Percentiles rank a stretch among this genome's conserved stretches.
Evolutionary conservation across 306 rosid genomes (phyloP).

Genomic region (Trichosanthes truncata): DNA sequence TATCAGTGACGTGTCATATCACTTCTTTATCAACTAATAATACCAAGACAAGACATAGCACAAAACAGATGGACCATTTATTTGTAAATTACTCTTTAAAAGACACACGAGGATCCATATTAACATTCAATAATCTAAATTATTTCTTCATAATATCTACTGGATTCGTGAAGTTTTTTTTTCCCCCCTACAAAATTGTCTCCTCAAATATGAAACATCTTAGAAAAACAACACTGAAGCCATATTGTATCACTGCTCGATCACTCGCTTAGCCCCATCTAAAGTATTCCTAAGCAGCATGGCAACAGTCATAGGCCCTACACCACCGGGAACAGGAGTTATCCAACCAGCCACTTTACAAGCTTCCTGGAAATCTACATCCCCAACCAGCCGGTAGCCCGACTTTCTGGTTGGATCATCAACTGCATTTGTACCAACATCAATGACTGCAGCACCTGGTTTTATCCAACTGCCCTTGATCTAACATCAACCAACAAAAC

Average conservation of each 20-base stretch:
- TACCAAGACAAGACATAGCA: neutral
- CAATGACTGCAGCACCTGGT: slow-evolving; percentile 91
- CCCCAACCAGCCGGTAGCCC: slow-evolving; percentile 84
- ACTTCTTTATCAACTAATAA: neutral
- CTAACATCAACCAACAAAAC: slow-evolving; percentile 14
- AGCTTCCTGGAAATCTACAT: slow-evolving; percentile 80
- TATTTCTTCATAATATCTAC: neutral
- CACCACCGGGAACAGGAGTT: slow-evolving; percentile 96
- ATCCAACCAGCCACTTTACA: slow-evolving; percentile 78
- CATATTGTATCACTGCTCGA: slow-evolving; percentile 24
- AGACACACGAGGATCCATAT: neutral
- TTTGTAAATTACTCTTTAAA: neutral
- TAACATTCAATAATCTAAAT: neutral
- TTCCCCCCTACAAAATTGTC: neutral
- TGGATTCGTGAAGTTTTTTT: neutral
- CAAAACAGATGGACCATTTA: neutral
- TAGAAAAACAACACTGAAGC: neutral
- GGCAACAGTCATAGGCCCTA: slow-evolving; percentile 87
- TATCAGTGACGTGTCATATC: neutral
- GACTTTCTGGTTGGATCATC: slow-evolving; percentile 72
- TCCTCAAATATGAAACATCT: neutral
- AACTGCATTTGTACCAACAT: slow-evolving; percentile 81
- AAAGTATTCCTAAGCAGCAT: slow-evolving; percentile 78
- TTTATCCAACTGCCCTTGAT: slow-evolving; percentile 90
- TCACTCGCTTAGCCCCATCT: slow-evolving; percentile 66